Evolutionary conservation across 495 filamentous ascomycete species (phyloP), one percentile per base, ranked within the genome.

Genomic region (Mycothermus thermophilus): DNA sequence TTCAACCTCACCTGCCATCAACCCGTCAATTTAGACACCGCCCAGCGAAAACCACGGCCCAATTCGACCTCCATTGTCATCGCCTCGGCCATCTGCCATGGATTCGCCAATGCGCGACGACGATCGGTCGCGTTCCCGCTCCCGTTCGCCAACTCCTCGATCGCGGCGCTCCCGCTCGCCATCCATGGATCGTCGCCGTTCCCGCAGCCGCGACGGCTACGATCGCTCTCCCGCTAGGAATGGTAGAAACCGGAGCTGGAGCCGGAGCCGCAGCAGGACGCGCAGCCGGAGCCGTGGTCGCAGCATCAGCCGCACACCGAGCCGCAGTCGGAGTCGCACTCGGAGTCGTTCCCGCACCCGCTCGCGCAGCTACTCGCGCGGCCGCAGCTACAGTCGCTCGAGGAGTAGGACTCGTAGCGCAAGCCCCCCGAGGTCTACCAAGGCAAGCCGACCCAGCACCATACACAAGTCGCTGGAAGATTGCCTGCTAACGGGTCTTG

Each of bases 341-440:
- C 42, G 30, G n/a, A 41, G 37, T 27, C 28, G 20, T n/a, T 28
- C 24, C 28, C 35, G 36, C n/a, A 41, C 27, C n/a, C 24, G 30
- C 6, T 35, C 27, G 26, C 43, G 29, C 15, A 48, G 44, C 36
- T 20, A 37, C 29, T 43, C 44, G 24, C 44, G 47, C 22, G 41
- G 30, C 13, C 34, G 49, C 9, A 59, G 55, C 35, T 52, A 50
- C 16, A 50, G 48, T 21, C 48, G 48, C 5, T 39, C 42, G 1
- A 53, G 60, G 24, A 63, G 56, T 29, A 47, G 51, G 28, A 48
- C 61, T 27, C 50, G 54, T 27, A 52, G 44, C 32, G 22, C 27
- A 21, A 54, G 41, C 24, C 35, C 51, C 0, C 6, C 20, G 11
- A 51, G 36, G 27, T 56, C 51, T 23, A 61, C 58, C 13, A 61